Base-by-base conservation (phyloP, 2,329 filamentous ascomycete genomes). In the Diaporthe citriasiana region DNA sequence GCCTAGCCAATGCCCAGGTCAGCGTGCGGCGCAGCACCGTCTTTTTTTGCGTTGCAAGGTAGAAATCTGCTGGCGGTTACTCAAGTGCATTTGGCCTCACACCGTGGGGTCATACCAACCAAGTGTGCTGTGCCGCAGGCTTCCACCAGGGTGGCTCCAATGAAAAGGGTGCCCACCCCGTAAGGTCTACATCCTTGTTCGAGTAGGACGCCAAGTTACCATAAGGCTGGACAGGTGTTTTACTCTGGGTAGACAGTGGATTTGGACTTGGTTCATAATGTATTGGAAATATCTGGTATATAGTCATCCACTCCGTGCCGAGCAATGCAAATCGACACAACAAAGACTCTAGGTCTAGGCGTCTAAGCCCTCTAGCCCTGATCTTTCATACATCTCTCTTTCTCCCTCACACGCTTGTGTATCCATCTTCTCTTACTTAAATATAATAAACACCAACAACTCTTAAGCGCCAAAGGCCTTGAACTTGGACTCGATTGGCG, bases 401-500 rank as follows among this genome's bases (percentile, higher is more conserved):
- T 13, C n/a, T 72, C 15, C 13, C 13, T 17, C 17, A 17, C 45
- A 3, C 30, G 12, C 35, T 72, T 17, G 55, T 1, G 9, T 25
- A 38, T 9, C 5, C 22, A 50, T n/a, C 22, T n/a, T 50, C 9
- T 50, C 45, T 47, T n/a, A 19, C 17, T 22, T 19, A 45, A 19
- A 15, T 45, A 45, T 15, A 17, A 42, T 3, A 45, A 25, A 12
- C 45, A 50, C 45, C 45, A 51, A 15, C 15, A 1, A 7, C 22
- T 1, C 13, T 80, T 83, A 89, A 74, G 86, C 86, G 72, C 89
- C 91, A 79, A 87, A 92, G 78, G 89, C 85, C 90, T 92, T 93
- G 80, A 93, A 86, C 79, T 90, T 88, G 81, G 93, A 88, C 82
- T 93, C 90, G 40, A 94, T 78, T 35, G 92, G 89, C 81, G 87